phyloP scores from a whole-genome alignment of 495 filamentous ascomycete genomes.

The Apiosordaria backusii region DNA sequence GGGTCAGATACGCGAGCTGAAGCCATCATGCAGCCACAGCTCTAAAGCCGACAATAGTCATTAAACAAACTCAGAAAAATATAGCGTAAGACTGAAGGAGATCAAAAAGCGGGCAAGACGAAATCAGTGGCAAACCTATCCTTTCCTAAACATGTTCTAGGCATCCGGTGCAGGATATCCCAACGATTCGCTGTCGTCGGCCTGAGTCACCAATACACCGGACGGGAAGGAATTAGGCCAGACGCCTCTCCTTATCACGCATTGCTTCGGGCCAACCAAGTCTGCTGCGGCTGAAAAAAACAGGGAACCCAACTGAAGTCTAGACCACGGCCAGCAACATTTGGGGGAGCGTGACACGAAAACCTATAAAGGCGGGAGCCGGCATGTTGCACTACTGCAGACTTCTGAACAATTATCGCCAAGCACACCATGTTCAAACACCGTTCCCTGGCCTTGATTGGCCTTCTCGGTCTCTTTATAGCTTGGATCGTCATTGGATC shows the following conservation, averaged over 20 bases:
- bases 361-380: not conserved
- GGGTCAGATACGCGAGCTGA: too few relatives aligned
- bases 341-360: not conserved
- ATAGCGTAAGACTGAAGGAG: not conserved
- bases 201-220: not conserved
- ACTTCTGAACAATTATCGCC: not conserved
- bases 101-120: not conserved
- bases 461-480: not conserved
- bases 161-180: not conserved
- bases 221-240: not conserved
- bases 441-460: not conserved
- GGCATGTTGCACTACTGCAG: not conserved
- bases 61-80: not conserved
- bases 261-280: not conserved
- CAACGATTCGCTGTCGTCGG: not conserved
- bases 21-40: not conserved
- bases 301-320: not conserved
- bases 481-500: not conserved
- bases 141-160: not conserved
- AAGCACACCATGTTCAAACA: not conserved
- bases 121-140: not conserved
- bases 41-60: not conserved
- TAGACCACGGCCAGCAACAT: not conserved
- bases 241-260: not conserved
- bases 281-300: not conserved